These are phyloP conservation scores for Sphaerosporella brunnea DNA, from an alignment of 495 filamentous ascomycete genomes.

Conservation along the genomic window DNA sequence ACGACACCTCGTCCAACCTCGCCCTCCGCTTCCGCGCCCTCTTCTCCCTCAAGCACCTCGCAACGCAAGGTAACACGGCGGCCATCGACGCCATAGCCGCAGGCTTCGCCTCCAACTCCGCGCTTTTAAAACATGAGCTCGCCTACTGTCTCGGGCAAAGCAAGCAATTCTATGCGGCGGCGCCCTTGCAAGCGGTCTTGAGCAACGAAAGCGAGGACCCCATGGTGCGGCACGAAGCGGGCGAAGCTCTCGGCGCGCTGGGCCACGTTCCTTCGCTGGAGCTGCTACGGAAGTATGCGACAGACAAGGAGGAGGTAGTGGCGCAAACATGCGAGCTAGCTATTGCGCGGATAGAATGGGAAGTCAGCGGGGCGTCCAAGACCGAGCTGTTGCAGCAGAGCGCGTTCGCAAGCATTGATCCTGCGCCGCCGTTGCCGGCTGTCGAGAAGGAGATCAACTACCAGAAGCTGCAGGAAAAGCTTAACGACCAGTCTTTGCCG, in stretches of 20 bases:
- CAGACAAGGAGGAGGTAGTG: conserved; percentile 56
- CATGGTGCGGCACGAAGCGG: conserved; percentile 95
- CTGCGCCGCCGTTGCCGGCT: conserved; percentile 70
- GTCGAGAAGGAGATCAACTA: conserved; percentile 41
- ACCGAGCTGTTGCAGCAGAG: conserved; percentile 57
- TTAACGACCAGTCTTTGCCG: conserved; percentile 60
- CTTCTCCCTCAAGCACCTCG: conserved; percentile 91
- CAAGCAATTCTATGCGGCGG: conserved; percentile 50
- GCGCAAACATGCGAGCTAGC: conserved; percentile 94
- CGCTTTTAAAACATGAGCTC: conserved; percentile 56
- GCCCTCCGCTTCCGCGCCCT: conserved; percentile 87
- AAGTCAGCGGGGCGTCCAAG: conserved; percentile 52
- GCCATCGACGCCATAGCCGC: conserved; percentile 89
- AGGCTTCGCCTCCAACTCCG: conserved; percentile 61
- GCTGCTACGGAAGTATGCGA: conserved; percentile 50
- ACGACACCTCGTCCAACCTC: conserved; percentile 58
- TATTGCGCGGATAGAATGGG: conserved; percentile 85
- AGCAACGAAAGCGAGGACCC: conserved; percentile 61
- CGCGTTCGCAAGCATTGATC: conserved; percentile 89
- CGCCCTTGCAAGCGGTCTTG: conserved; percentile 58
- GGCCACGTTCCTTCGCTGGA: conserved; percentile 53
- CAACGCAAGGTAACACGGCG: conserved; percentile 46
- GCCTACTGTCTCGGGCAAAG: conserved; percentile 96
- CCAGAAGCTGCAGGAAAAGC: conserved; percentile 49
- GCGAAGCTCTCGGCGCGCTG: conserved; percentile 83